Evolutionary conservation across 176 grass and related monocot species (phyloP), one percentile per base, ranked within the genome.

Genomic region (Phragmites australis): DNA sequence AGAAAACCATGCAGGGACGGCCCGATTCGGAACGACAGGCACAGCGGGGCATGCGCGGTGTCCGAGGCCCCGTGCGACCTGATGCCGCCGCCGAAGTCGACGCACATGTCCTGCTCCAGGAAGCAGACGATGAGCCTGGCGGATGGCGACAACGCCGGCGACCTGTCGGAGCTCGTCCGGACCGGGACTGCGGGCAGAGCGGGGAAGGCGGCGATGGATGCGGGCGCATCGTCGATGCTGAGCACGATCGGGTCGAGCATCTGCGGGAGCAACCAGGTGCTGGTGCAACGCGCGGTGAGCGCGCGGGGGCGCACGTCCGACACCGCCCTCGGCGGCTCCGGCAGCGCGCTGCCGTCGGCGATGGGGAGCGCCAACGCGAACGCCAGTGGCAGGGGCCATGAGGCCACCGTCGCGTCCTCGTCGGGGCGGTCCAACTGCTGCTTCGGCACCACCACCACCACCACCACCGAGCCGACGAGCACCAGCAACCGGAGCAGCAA

Each of bases 1-100:
- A 29, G 58, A 54, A 83, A 83, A 52, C 0, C 26, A 5, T 27
- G 57, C 47, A 39, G 18, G 52, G 79, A 74, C 4, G 65, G 0
- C 15, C n/a, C 8, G 0, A 2, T 3, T 27, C 26, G 0, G 11
- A 65, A 47, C 8, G 47, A 49, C 18, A 29, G 25, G 40, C 27
- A 21, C 44, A 7, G 4, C 8, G 17, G 19, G 60, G n/a, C 55
- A 29, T 45, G 40, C 48, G 58, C 63, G 9, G 15, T 54, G 21
- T 72, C 87, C 8, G 87, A 88, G 47, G 77, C 60, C 3, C 78
- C 75, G 39, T 63, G 73, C 49, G 90, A 88, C 25, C 65, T 89
- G 54, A 96, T 96, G 93, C 93, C 93, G 10, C 90, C 93, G 40
- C 93, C 93, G 39, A 95, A 86, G 81, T 86, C 81, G 29, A 90